Conservation (phyloP, 352 stramenopile genomes). For the Pythium rhizo-oryzae region DNA sequence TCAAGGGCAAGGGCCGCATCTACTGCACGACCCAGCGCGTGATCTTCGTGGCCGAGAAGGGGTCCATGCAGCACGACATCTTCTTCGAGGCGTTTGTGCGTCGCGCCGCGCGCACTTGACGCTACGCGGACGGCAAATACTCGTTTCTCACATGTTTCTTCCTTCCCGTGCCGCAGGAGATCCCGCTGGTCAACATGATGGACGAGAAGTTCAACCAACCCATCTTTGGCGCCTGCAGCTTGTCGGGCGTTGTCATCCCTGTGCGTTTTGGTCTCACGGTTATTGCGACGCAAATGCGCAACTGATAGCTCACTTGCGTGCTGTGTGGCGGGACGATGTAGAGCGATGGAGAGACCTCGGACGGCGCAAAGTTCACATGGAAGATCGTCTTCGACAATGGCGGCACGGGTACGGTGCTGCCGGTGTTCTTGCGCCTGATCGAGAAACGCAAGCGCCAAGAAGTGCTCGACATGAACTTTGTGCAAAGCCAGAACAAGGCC, state of each 20-base stretch:
- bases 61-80: conserved; percentile 56
- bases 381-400: conserved; percentile 88
- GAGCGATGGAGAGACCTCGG: conserved; percentile 34
- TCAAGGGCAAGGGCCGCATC: conserved; percentile 78
- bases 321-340: conserved; percentile 12
- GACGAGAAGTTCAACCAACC: conserved; percentile 92
- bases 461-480: conserved; percentile 69
- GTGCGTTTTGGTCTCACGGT: conserved; percentile 29
- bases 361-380: conserved; percentile 50
- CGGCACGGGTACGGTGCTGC: conserved; percentile 78
- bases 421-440: conserved; percentile 80
- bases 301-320: too few species aligned
- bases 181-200: conserved; percentile 76
- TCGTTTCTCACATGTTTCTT: not conserved
- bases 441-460: conserved; percentile 84
- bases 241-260: conserved; percentile 67
- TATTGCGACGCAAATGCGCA: too few species aligned
- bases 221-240: conserved; percentile 89
- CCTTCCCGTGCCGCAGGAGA: conserved; percentile 44
- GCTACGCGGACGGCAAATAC: too few species aligned
- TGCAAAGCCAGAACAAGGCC: conserved; percentile 80
- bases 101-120: conserved; percentile 6
- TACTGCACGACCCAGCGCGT: conserved; percentile 89
- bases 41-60: conserved; percentile 83
- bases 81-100: conserved; percentile 79